A percentile compares a stretch with the other conserved stretches of the same genome.
phyloP scores from a whole-genome alignment of 345 rosid genomes.

The Trapa incisa region DNA sequence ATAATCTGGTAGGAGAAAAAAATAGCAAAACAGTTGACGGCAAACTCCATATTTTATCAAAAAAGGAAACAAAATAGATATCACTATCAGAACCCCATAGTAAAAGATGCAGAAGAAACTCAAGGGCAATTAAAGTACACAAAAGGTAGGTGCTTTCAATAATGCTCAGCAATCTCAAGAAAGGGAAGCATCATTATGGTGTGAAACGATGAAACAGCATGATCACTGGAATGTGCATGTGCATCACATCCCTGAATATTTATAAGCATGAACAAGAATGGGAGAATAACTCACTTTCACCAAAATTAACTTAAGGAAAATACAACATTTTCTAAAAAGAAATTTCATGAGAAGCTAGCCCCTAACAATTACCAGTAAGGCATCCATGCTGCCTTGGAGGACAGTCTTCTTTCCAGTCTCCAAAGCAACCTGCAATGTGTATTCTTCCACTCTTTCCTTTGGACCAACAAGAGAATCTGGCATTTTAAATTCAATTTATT shows the following conservation, averaged over 20 bases:
- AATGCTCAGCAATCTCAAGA: neutral
- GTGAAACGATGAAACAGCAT: neutral
- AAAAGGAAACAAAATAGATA: neutral
- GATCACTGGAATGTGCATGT: neutral
- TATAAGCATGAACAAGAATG: neutral
- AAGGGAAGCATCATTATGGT: neutral
- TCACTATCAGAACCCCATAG: neutral
- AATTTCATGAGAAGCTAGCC: neutral
- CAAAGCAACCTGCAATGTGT: slow-evolving; percentile 46
- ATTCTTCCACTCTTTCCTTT: slow-evolving; percentile 52
- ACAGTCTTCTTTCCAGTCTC: slow-evolving; percentile 64
- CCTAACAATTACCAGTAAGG: slow-evolving; percentile 47
- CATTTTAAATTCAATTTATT: slow-evolving; percentile 4
- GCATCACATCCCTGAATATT: neutral
- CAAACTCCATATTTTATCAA: neutral
- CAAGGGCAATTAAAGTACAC: neutral
- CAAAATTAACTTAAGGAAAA: neutral
- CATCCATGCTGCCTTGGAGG: slow-evolving; percentile 79
- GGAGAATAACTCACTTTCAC: neutral
- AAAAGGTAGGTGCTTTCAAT: neutral
- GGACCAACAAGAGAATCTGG: slow-evolving; percentile 52
- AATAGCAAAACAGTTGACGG: neutral
- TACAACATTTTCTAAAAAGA: neutral
- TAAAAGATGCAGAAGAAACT: neutral
- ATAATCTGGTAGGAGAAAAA: neutral